A percentile compares a stretch with the other conserved stretches of the same genome.
phyloP scores from a whole-genome alignment of 768 basidiomycete genomes.

The Suillus subaureus region DNA sequence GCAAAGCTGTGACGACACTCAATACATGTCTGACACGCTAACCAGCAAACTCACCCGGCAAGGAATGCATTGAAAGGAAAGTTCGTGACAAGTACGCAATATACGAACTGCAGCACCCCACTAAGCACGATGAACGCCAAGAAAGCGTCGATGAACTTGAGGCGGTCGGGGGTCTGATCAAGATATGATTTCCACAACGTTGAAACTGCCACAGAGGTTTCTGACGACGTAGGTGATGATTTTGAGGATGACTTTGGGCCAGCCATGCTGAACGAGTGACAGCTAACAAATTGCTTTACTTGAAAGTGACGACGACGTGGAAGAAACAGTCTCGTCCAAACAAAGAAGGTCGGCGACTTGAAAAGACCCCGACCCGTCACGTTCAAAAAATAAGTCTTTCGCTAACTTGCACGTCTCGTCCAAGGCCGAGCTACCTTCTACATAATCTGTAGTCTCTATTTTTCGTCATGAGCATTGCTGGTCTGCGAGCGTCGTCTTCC shows the following conservation, averaged over 20 bases:
- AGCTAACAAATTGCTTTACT: slow-evolving; percentile 8
- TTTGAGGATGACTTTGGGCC: slow-evolving; percentile 34
- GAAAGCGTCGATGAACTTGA: slow-evolving; percentile 95
- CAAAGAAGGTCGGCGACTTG: slow-evolving; percentile 14
- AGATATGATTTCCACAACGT: slow-evolving; percentile 79
- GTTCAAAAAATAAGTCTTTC: slow-evolving; percentile 15
- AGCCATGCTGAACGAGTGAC: slow-evolving; percentile 35
- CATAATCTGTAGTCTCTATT: neutral
- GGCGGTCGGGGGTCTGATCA: slow-evolving; percentile 74
- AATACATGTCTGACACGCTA: neutral
- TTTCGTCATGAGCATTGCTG: slow-evolving; percentile 24
- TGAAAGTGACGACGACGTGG: slow-evolving; percentile 22
- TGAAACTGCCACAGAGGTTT: slow-evolving; percentile 40
- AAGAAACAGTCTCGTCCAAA: slow-evolving; percentile 19
- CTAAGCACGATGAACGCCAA: slow-evolving; percentile 90
- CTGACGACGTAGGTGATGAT: slow-evolving; percentile 17
- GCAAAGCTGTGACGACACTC: slow-evolving; percentile 61
- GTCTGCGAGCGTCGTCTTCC: slow-evolving; percentile 25
- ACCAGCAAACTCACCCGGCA: slow-evolving; percentile 69
- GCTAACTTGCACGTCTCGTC: slow-evolving; percentile 1
- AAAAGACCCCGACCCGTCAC: slow-evolving; percentile 19
- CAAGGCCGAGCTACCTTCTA: slow-evolving; percentile 5
- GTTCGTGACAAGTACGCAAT: slow-evolving; percentile 88
- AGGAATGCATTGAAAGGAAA: slow-evolving; percentile 98
- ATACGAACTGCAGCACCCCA: slow-evolving; percentile 87